phyloP scores from a whole-genome alignment of 768 basidiomycete genomes.

The Ramaria sp. region DNA sequence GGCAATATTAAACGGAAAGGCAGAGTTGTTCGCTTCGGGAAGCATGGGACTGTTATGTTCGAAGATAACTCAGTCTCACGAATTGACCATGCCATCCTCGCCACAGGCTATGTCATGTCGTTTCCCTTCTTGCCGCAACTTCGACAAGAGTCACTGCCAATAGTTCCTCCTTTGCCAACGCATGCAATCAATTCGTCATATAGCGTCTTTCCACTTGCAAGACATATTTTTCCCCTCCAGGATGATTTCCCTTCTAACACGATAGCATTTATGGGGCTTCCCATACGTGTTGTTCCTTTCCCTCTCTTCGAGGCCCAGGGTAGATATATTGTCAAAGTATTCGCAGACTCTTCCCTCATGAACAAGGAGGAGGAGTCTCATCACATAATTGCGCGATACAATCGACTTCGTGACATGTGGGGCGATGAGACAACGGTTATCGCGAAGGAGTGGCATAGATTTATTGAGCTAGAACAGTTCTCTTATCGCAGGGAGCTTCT shows the following conservation, averaged over 20 bases:
- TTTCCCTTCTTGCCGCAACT: slow-evolving; percentile 50
- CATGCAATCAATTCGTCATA: slow-evolving; percentile 53
- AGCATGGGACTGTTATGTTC: slow-evolving; percentile 38
- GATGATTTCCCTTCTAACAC: slow-evolving; percentile 27
- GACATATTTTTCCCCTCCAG: slow-evolving; percentile 55
- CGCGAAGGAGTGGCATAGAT: slow-evolving; percentile 45
- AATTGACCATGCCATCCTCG: slow-evolving; percentile 50
- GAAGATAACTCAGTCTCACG: slow-evolving; percentile 41
- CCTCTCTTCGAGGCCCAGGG: slow-evolving; percentile 75
- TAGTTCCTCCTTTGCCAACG: slow-evolving; percentile 34
- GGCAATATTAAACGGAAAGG: slow-evolving; percentile 14
- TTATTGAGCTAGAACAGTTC: slow-evolving; percentile 44
- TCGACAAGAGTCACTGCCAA: slow-evolving; percentile 28
- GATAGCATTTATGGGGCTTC: slow-evolving; percentile 58
- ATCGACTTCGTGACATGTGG: slow-evolving; percentile 22
- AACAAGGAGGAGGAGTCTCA: slow-evolving; percentile 36
- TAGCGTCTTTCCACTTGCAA: slow-evolving; percentile 60
- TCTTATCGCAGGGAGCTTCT: slow-evolving; percentile 54
- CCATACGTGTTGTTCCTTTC: slow-evolving; percentile 51
- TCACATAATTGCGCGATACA: slow-evolving; percentile 39
- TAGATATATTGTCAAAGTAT: slow-evolving; percentile 44
- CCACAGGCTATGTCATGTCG: slow-evolving; percentile 61
- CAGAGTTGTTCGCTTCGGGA: neutral
- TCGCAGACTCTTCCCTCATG: slow-evolving; percentile 38
- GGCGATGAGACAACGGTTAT: slow-evolving; percentile 29